phyloP scores from a whole-genome alignment of 345 rosid genomes.

The Barbarea vulgaris region DNA sequence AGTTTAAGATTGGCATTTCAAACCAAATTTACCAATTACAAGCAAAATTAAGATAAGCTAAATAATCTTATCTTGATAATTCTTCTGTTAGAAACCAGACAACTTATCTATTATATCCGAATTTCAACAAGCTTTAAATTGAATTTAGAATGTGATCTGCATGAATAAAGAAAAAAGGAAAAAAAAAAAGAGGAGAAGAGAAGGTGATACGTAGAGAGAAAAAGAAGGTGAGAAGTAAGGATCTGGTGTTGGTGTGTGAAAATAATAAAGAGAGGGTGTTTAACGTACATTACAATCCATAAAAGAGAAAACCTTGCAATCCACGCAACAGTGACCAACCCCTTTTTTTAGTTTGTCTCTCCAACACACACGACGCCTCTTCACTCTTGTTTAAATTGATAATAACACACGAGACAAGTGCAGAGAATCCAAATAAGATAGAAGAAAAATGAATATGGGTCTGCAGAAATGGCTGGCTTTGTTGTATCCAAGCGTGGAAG shows the following conservation, averaged over 20 bases:
- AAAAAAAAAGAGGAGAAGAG: constrained; percentile 7
- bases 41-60: constrained; percentile 2
- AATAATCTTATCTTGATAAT: constrained; percentile 14
- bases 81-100: constrained; percentile 15
- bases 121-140: neutral
- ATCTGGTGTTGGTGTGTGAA: constrained; percentile 44
- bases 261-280: constrained; percentile 27
- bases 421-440: constrained; percentile 7
- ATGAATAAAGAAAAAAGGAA: constrained; percentile 2
- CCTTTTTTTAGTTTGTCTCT: neutral
- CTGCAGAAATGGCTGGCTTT: constrained; percentile 37
- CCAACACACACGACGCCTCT: constrained; percentile 28
- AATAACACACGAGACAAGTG: neutral
- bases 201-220: constrained; percentile 35
- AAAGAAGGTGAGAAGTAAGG: constrained; percentile 42
- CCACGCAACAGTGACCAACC: constrained; percentile 41
- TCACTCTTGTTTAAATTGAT: constrained; percentile 37
- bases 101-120: neutral
- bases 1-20: constrained; percentile 21
- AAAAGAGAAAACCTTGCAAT: constrained; percentile 25
- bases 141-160: constrained; percentile 26
- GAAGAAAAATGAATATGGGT: constrained; percentile 28
- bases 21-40: constrained; percentile 1
- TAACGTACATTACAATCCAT: constrained; percentile 41
- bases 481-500: constrained; percentile 24